phyloP scores from a whole-genome alignment of 176 grass and related monocot genomes.

The Luzula sylvatica region DNA sequence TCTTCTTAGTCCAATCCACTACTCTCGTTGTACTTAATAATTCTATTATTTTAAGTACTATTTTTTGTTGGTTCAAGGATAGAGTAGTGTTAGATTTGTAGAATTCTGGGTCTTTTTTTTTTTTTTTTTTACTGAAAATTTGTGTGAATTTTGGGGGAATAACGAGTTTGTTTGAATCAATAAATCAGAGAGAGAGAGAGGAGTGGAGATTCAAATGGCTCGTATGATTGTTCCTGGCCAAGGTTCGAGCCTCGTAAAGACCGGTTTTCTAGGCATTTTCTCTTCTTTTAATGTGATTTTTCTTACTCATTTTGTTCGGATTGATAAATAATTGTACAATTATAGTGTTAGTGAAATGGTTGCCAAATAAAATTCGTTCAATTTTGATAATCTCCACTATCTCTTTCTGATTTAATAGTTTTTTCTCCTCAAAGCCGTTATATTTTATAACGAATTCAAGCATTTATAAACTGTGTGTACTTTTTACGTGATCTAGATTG shows the following conservation, averaged over 20 bases:
- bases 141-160: slow-evolving; percentile 18
- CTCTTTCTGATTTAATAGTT: too few species aligned
- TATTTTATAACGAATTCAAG: too few species aligned
- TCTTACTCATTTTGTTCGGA: slow-evolving; percentile 12
- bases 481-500: too few species aligned
- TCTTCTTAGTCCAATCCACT: not conserved
- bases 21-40: not conserved
- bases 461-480: too few species aligned
- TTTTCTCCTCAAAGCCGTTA: too few species aligned
- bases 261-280: slow-evolving; percentile 64
- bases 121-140: too few species aligned
- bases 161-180: slow-evolving; percentile 31
- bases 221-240: slow-evolving; percentile 73
- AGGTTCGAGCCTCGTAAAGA: slow-evolving; percentile 63
- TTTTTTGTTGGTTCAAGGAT: not conserved
- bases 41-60: not conserved
- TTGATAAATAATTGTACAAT: too few species aligned
- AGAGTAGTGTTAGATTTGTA: not conserved
- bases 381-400: too few species aligned
- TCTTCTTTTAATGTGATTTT: slow-evolving; percentile 86
- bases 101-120: slow-evolving; percentile 10
- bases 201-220: slow-evolving; percentile 78
- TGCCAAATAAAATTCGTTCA: too few species aligned
- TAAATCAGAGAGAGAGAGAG: slow-evolving; percentile 28
- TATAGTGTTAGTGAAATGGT: too few species aligned